Evolutionary conservation across 2,329 filamentous ascomycete species (phyloP).

Genomic region (Cephalotrichum gorgonifer): DNA sequence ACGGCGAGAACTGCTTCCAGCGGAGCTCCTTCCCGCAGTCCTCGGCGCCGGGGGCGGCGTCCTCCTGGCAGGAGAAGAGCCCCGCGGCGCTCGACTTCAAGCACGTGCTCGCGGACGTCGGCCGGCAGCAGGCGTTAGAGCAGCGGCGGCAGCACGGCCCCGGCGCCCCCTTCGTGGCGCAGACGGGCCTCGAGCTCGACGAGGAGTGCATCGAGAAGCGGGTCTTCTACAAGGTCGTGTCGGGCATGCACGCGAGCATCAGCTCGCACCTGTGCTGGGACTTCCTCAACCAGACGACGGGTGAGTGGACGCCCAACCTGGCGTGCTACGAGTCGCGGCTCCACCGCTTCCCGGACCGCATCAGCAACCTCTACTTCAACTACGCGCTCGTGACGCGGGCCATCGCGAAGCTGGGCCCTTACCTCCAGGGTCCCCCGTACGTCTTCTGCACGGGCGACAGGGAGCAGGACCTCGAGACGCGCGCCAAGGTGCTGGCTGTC

Average conservation of each 20-base stretch:
- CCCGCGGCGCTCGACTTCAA: conserved; percentile 51
- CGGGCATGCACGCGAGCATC: conserved; percentile 97
- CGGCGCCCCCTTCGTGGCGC: conserved; percentile 48
- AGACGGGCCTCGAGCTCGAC: conserved; percentile 62
- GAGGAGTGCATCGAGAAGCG: conserved; percentile 96
- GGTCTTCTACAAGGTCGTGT: conserved; percentile 93
- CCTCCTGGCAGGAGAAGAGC: conserved; percentile 24
- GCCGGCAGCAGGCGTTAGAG: conserved; percentile 51
- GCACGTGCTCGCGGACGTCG: conserved; percentile 47
- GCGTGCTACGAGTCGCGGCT: conserved; percentile 83
- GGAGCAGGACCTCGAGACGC: conserved; percentile 67
- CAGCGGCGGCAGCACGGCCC: conserved; percentile 33
- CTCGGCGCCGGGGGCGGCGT: conserved; percentile 38
- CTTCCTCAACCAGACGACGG: conserved; percentile 89
- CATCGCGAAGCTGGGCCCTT: conserved; percentile 77
- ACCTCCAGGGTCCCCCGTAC: conserved; percentile 59
- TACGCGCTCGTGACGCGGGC: conserved; percentile 91
- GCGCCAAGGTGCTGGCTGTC: conserved; percentile 69
- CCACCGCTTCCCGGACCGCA: conserved; percentile 74
- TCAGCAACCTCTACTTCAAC: conserved; percentile 98
- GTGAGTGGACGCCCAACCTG: conserved; percentile 84
- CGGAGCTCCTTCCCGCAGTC: conserved; percentile 52
- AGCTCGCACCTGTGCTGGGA: conserved; percentile 94
- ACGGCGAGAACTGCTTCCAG: conserved; percentile 93
- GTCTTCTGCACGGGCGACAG: conserved; percentile 87